phyloP scores from a whole-genome alignment of 495 filamentous ascomycete genomes.

The Tricharina praecox region DNA sequence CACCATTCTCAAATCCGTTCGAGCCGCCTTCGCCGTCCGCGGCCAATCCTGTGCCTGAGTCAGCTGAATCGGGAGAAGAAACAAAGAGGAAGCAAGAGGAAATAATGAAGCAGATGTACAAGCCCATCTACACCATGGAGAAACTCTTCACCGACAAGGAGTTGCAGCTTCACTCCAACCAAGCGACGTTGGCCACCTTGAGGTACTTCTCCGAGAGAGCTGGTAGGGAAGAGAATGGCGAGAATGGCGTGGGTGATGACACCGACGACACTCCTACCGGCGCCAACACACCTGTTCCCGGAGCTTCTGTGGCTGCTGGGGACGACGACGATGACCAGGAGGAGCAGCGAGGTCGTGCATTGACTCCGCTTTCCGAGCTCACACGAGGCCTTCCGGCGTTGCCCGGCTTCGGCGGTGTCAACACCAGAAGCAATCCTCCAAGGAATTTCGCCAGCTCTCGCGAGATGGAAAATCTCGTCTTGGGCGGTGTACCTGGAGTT shows the following conservation, averaged over 20 bases:
- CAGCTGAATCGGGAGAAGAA: conserved; percentile 1
- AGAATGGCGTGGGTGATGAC: neutral
- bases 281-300: conserved; percentile 4
- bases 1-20: conserved; percentile 33
- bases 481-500: conserved; percentile 16
- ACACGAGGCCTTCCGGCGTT: neutral
- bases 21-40: conserved; percentile 7
- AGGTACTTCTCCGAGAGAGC: conserved; percentile 20
- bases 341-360: conserved; percentile 8
- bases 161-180: conserved; percentile 55
- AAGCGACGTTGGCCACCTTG: conserved; percentile 43
- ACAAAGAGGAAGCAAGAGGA: conserved; percentile 33
- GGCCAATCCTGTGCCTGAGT: neutral
- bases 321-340: conserved; percentile 21
- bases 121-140: conserved; percentile 58
- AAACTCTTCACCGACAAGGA: conserved; percentile 92
- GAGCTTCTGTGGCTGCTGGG: neutral
- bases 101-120: conserved; percentile 40
- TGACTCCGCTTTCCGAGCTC: neutral
- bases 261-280: conserved; percentile 4
- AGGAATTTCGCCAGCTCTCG: conserved; percentile 9
- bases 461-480: conserved; percentile 19
- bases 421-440: conserved; percentile 17
- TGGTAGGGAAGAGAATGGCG: neutral
- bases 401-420: conserved; percentile 8